A percentile compares a stretch with the other conserved stretches of the same genome.
Evolutionary conservation across 192 early-diverging fungal species (phyloP).

Genomic region (Gryganskiella cystojenkinii): DNA sequence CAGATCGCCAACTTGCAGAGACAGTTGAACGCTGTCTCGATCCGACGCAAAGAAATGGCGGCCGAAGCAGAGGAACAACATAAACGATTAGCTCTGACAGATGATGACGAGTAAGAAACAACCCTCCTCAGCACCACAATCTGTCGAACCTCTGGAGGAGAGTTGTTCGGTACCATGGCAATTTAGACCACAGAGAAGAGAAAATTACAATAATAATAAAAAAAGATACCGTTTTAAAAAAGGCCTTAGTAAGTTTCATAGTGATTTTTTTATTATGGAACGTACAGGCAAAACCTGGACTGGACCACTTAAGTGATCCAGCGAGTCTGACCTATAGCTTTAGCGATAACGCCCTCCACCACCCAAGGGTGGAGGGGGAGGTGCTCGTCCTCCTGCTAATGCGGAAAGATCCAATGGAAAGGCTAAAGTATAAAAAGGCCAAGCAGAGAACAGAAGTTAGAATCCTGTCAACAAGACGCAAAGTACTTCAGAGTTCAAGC

Average conservation of each 20-base stretch:
- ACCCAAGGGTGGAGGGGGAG: slow-evolving; percentile 34
- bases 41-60: slow-evolving; percentile 41
- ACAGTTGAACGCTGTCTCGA: slow-evolving; percentile 40
- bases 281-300: no score
- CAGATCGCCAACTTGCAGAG: slow-evolving; percentile 44
- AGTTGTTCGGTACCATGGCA: no score
- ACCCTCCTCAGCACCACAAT: no score
- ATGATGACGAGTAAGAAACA: slow-evolving; percentile 17
- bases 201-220: no score
- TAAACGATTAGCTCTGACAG: slow-evolving; percentile 11
- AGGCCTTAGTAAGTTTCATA: no score
- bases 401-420: slow-evolving; percentile 49
- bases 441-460: not conserved
- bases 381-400: slow-evolving; percentile 29
- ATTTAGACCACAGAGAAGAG: no score
- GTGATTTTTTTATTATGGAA: no score
- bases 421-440: slow-evolving; percentile 15
- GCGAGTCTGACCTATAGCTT: no score
- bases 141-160: no score
- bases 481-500: not conserved
- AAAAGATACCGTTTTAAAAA: no score
- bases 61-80: slow-evolving; percentile 43
- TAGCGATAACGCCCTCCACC: slow-evolving; percentile 33
- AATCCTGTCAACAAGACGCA: not conserved
- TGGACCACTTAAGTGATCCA: no score